Percentiles rank a stretch among this genome's conserved stretches.
Evolutionary conservation across 2,329 filamentous ascomycete species (phyloP).

Genomic region (Neonectria punicea): DNA sequence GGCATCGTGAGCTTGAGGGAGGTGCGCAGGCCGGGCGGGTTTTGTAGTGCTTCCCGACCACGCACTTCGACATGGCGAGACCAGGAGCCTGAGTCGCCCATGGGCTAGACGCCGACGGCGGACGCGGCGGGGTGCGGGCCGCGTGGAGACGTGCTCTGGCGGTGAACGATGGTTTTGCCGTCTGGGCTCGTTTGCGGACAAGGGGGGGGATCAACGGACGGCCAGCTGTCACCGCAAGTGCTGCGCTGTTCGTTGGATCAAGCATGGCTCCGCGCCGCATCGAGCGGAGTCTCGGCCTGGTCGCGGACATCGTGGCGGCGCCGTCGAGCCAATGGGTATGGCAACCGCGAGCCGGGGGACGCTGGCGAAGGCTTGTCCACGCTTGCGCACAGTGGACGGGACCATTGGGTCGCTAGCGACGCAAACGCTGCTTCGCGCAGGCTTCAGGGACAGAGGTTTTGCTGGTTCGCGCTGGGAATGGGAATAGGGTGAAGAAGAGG

Average conservation of each 20-base stretch:
- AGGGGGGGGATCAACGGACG: constrained; percentile 28
- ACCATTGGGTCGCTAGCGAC: constrained; percentile 38
- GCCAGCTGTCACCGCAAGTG: constrained; percentile 46
- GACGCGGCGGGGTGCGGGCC: constrained; percentile 39
- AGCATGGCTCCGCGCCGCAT: constrained; percentile 25
- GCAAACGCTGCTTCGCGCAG: neutral
- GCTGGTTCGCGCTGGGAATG: neutral
- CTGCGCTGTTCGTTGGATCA: constrained; percentile 36
- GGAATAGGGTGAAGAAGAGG: neutral
- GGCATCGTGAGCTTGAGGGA: constrained; percentile 4
- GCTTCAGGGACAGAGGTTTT: constrained; percentile 10
- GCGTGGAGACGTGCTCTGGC: constrained; percentile 42
- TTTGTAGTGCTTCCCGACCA: constrained; percentile 39
- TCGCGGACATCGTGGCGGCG: constrained; percentile 17
- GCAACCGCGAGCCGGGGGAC: constrained; percentile 35
- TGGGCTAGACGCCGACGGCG: constrained; percentile 28
- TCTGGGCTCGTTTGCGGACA: constrained; percentile 22
- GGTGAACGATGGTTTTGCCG: constrained; percentile 35
- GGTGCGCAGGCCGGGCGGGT: constrained; percentile 35
- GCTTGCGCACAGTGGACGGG: constrained; percentile 33
- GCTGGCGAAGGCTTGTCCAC: constrained; percentile 33
- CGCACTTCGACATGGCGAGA: constrained; percentile 33
- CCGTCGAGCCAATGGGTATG: constrained; percentile 41
- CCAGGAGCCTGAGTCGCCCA: constrained; percentile 20
- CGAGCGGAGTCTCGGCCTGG: constrained; percentile 23